Evolutionary conservation across 768 basidiomycete species (phyloP).

Genomic region (Rhodotorula toruloides): DNA sequence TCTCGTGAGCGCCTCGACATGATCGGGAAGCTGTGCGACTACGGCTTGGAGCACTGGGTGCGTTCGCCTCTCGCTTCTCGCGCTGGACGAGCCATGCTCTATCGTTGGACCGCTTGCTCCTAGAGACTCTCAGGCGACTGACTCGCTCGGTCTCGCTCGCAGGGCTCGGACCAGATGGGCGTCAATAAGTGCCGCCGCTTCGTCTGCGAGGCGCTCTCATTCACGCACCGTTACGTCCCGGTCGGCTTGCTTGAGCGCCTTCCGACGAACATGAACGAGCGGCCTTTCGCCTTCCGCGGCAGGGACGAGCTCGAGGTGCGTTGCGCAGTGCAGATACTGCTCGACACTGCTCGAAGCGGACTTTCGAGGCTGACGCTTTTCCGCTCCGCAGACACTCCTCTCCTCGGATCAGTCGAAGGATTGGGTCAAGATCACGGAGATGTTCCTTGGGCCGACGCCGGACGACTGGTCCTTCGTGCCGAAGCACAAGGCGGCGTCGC

Average conservation of each 20-base stretch:
- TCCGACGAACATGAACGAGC: slow-evolving; percentile 79
- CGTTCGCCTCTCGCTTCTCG: not conserved
- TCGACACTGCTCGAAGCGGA: not conserved
- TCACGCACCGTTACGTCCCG: slow-evolving; percentile 93
- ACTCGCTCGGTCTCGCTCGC: not conserved
- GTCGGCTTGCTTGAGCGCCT: slow-evolving; percentile 79
- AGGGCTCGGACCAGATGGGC: slow-evolving; percentile 53
- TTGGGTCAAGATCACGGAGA: slow-evolving; percentile 76
- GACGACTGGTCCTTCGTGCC: slow-evolving; percentile 31
- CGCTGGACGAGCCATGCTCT: not conserved
- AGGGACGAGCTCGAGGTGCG: slow-evolving; percentile 75
- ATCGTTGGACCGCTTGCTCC: not conserved
- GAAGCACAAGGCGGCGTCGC: slow-evolving; percentile 17
- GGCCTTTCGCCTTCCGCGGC: slow-evolving; percentile 79
- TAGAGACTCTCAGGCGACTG: not conserved
- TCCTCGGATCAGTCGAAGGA: slow-evolving; percentile 72
- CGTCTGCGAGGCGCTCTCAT: slow-evolving; percentile 89
- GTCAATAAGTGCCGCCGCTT: slow-evolving; percentile 87
- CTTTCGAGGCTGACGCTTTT: not conserved
- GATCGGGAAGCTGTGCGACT: slow-evolving; percentile 57
- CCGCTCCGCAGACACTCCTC: slow-evolving; percentile 61
- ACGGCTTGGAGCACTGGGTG: slow-evolving; percentile 64
- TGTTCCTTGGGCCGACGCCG: slow-evolving; percentile 33
- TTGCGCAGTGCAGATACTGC: slow-evolving; percentile 24
- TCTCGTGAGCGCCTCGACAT: slow-evolving; percentile 41